Conservation (phyloP, 2,329 filamentous ascomycete species). For the Juglanconis oblonga region DNA sequence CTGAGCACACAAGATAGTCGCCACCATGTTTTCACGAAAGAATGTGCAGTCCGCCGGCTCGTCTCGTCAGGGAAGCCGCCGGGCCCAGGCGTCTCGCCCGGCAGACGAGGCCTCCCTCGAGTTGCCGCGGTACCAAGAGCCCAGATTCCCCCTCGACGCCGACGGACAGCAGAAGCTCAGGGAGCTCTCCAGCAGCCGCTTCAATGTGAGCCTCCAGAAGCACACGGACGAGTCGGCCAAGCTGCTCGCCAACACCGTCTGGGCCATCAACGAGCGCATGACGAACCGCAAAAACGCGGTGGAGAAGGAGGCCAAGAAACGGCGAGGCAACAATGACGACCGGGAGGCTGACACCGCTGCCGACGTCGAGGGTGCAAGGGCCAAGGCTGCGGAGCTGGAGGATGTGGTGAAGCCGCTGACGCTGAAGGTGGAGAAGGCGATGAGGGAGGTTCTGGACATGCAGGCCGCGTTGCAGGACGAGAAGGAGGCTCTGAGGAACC, state of each 20-base stretch:
- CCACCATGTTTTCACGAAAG: background rate
- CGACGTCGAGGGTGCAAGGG: constrained; percentile 13
- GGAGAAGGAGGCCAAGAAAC: constrained; percentile 21
- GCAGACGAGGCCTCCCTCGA: constrained; percentile 21
- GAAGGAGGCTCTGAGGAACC: constrained; percentile 33
- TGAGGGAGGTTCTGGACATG: constrained; percentile 49
- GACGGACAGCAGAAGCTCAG: constrained; percentile 36
- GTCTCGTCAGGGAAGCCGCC: constrained; percentile 23
- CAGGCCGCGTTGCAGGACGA: constrained; percentile 50
- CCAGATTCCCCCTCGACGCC: constrained; percentile 42
- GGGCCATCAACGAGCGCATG: constrained; percentile 45
- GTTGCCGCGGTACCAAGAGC: constrained; percentile 51
- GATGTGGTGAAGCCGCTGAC: constrained; percentile 41
- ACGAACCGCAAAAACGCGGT: constrained; percentile 29
- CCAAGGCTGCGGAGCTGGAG: constrained; percentile 30
- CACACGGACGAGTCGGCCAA: constrained; percentile 44
- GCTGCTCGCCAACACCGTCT: constrained; percentile 43
- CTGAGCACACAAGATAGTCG: background rate
- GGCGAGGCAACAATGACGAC: background rate
- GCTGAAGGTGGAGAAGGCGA: constrained; percentile 40
- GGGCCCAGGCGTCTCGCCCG: background rate
- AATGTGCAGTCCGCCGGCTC: background rate
- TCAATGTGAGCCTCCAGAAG: constrained; percentile 40
- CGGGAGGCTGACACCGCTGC: background rate
- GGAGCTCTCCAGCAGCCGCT: constrained; percentile 40